Base-by-base conservation (phyloP, 2,329 filamentous ascomycete genomes). In the Nemania sp. region DNA sequence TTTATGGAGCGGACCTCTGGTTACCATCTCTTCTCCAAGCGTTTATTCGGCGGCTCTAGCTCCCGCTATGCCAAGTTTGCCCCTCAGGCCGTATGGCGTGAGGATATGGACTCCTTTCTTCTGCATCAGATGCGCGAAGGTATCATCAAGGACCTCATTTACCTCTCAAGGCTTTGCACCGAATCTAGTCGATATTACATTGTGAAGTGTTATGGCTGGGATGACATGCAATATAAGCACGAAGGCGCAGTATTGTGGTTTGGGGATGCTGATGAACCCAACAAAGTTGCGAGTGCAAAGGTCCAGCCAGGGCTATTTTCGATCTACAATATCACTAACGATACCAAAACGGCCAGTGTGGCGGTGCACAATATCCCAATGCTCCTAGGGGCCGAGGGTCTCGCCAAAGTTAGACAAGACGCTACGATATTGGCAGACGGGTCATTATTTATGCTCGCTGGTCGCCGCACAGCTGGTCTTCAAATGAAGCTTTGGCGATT, bases 401-500 rank as follows among this genome's bases (percentile, higher is more conserved):
- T 82, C 0, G 67, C 70, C 15, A 72, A 75, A 34, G 60, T 88
- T 17, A 74, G 68, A 48, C 34, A 69, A 1, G 70, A 75, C 25
- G 71, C 76, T 1, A 39, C 58, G 0, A 59, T 75, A 20, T 76
- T 81, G 20, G 68, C 65, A 2, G 70, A 78, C 0, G 75, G 75
- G 2, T 75, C 72, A 9, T 71, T 81, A 18, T 76, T 80, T 54
- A 73, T 85, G 60, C 67, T 85, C 55, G 75, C 73, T 62, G 75
- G 73, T 66, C 74, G 67, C 62, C 73, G 75, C 39, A 81, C 80
- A 7, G 69, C 77, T 20, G 71, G 76, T 13, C 50, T 85, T 47
- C 82, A 85, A 70, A 58, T 79, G 56, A 75, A 79, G 54, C 74
- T 88, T 7, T 88, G 85, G 85, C 82, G 80, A 62, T 69, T 88